Evolutionary conservation across 2,329 filamentous ascomycete genomes (phyloP), one percentile per base, ranked within the genome.

Genomic region (Cercospora berteroae): DNA sequence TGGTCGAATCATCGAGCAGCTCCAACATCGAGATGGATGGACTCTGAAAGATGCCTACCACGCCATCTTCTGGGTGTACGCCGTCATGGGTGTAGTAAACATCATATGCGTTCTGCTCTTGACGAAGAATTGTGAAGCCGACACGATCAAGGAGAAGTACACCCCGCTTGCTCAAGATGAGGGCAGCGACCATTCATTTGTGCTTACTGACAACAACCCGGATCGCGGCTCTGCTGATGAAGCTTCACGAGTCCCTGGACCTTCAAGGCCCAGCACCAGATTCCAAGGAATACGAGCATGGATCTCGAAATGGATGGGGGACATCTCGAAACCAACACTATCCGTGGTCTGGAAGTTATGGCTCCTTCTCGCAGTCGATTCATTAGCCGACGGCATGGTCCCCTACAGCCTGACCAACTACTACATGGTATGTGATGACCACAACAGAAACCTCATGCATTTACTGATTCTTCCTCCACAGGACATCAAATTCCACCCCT

Each of bases 341-440:
- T 73, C 79, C 0, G 82, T 88, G 31, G 80, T 91, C 5, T 76
- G 85, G 61, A 86, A 87, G 60, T 81, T 94, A 0, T 90, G 88
- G 74, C 78, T 90, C 7, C 80, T 94, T 1, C 90, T 93, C 72
- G 85, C 84, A 1, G 74, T 93, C 5, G 90, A 93, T 76, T 86
- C 88, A 0, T 85, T 93, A 65, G 90, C 89, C 1, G 76, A 77
- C 20, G 90, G 91, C 1, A 84, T 94, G 76, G 89, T 88, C 4
- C 86, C 78, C 16, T 79, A 78, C 72, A 78, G 79, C 9, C 72
- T 80, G 33, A 84, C 87, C 70, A 87, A 83, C 65, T 87, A 86
- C 75, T 86, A 85, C 76, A 83, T 88, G 72, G 60, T 63, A 36
- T 5, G 44, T 29, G 9, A 16, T 13, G 10, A 55, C 39, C 10